phyloP scores from a whole-genome alignment of 352 stramenopile genomes.

The Blastocystis sp. region DNA sequence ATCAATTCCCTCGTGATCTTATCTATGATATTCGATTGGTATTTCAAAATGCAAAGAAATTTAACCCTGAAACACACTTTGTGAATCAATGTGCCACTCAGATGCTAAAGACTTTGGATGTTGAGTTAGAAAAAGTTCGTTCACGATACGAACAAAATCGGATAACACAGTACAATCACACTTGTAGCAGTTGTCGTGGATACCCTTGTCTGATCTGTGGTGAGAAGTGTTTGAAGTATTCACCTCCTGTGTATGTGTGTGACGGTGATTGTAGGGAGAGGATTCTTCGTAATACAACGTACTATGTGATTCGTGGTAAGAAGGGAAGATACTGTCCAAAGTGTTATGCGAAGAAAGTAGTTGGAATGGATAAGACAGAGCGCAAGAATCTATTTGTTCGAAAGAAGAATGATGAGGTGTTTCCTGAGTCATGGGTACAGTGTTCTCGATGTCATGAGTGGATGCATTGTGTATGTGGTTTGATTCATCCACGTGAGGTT shows the following conservation, averaged over 20 bases:
- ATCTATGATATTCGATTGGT: constrained; percentile 15
- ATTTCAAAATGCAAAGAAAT: constrained; percentile 44
- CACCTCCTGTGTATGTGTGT: constrained; percentile 28
- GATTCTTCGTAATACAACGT: constrained; percentile 47
- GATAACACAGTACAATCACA: background rate
- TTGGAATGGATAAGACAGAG: constrained; percentile 3
- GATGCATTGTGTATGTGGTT: constrained; percentile 42
- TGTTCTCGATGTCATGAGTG: constrained; percentile 18
- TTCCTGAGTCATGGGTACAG: constrained; percentile 51
- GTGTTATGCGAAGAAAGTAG: constrained; percentile 39
- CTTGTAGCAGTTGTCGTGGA: background rate
- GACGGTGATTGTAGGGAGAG: constrained; percentile 15
- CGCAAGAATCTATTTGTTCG: constrained; percentile 23
- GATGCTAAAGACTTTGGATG: background rate
- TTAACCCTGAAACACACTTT: background rate
- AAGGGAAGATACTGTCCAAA: constrained; percentile 29
- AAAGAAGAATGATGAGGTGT: constrained; percentile 57
- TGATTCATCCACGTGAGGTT: constrained; percentile 31
- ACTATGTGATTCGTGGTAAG: constrained; percentile 49
- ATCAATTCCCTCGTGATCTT: background rate
- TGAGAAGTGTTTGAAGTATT: constrained; percentile 45
- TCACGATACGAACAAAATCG: constrained; percentile 7
- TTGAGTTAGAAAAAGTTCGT: constrained; percentile 14
- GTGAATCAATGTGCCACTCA: background rate
- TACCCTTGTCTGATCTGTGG: constrained; percentile 7